A percentile compares a stretch with the other conserved stretches of the same genome.
Conservation (phyloP, 805 yeast genomes). For the Candida xyloterini region DNA sequence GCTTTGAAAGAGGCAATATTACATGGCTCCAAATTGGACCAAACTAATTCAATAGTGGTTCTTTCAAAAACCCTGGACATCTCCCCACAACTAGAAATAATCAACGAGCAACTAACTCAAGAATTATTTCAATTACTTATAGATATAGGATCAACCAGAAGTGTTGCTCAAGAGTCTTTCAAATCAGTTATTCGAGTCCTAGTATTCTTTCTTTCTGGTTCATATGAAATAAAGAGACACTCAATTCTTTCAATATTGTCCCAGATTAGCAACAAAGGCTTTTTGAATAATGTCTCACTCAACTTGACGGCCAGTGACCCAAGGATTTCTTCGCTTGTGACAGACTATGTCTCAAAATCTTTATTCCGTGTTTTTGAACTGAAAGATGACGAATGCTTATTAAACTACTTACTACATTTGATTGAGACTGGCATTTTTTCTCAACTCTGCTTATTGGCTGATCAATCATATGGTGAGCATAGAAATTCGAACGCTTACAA, state of each 20-base stretch:
- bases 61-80: slow-evolving; percentile 50
- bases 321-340: slow-evolving; percentile 41
- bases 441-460: slow-evolving; percentile 39
- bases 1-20: slow-evolving; percentile 39
- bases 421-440: slow-evolving; percentile 46
- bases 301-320: slow-evolving; percentile 37
- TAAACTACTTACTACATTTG: slow-evolving; percentile 44
- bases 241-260: slow-evolving; percentile 1
- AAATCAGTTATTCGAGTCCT: slow-evolving; percentile 29
- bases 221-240: slow-evolving; percentile 38
- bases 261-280: slow-evolving; percentile 20
- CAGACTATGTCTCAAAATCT: slow-evolving; percentile 45
- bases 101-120: slow-evolving; percentile 23
- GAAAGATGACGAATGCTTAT: slow-evolving; percentile 37
- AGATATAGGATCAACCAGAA: slow-evolving; percentile 18
- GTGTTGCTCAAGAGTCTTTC: slow-evolving; percentile 25
- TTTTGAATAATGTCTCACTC: slow-evolving; percentile 42
- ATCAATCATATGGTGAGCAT: slow-evolving; percentile 29
- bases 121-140: slow-evolving; percentile 24
- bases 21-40: slow-evolving; percentile 48
- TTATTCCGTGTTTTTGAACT: slow-evolving; percentile 41
- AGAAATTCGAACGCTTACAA: slow-evolving; percentile 15
- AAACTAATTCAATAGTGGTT: slow-evolving; percentile 51
- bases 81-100: slow-evolving; percentile 35
- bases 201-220: slow-evolving; percentile 41